Evolutionary conservation across 345 rosid species (phyloP).

Genomic region (Dimocarpus longan): DNA sequence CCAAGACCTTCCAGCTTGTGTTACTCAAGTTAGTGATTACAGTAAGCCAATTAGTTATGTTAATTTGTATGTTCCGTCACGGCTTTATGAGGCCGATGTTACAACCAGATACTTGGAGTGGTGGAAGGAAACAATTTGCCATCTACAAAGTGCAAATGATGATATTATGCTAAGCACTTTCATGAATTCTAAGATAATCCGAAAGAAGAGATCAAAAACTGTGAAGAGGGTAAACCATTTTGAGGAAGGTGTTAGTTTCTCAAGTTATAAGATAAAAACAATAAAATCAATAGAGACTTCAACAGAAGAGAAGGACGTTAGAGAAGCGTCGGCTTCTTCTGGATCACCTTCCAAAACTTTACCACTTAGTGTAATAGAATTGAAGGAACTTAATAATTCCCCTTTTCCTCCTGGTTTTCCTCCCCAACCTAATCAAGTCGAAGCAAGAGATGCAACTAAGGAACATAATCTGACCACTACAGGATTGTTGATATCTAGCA

Average conservation of each 20-base stretch:
- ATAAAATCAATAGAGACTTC: neutral
- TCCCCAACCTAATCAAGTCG: conserved; percentile 8
- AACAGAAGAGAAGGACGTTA: neutral
- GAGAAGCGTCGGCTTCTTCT: conserved; percentile 11
- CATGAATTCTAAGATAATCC: neutral
- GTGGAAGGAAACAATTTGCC: conserved; percentile 24
- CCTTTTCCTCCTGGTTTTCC: conserved; percentile 27
- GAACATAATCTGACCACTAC: neutral
- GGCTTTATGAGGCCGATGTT: conserved; percentile 26
- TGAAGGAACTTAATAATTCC: conserved; percentile 16
- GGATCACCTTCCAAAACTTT: neutral
- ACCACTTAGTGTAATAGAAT: neutral
- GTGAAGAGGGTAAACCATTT: neutral
- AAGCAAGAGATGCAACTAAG: neutral
- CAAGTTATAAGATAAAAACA: neutral
- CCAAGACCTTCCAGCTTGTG: conserved; percentile 19
- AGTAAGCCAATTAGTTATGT: conserved; percentile 9
- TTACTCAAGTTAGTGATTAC: neutral
- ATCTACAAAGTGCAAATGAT: neutral
- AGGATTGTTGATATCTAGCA: neutral
- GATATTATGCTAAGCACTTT: conserved; percentile 14
- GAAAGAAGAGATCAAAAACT: neutral
- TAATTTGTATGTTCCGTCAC: conserved; percentile 22
- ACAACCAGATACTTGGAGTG: conserved; percentile 27
- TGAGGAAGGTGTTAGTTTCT: neutral